Conservation (phyloP, 169 alveolate species). For the Miamiensis avidus region DNA sequence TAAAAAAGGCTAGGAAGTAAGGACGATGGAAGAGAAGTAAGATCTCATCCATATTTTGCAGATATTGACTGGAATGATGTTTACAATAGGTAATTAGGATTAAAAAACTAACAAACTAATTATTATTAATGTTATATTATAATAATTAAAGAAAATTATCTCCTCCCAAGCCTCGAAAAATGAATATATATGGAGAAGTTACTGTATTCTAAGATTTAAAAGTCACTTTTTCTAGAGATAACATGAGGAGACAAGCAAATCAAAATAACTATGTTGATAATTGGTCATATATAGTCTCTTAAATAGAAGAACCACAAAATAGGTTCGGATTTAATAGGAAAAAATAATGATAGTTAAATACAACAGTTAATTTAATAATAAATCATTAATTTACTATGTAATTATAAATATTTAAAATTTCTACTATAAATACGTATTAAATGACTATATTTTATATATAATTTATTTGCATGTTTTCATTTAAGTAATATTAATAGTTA, state of each 20-base stretch:
- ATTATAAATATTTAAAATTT: too few species aligned
- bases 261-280: background rate
- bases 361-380: too few species aligned
- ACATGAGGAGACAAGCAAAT: background rate
- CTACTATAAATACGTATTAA: too few species aligned
- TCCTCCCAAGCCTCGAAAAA: background rate
- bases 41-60: conserved; percentile 64
- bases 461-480: too few species aligned
- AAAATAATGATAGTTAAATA: too few species aligned
- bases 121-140: too few species aligned
- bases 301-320: background rate
- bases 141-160: background rate
- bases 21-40: conserved; percentile 56
- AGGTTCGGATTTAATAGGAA: background rate
- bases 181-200: background rate
- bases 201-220: background rate
- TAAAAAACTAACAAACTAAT: background rate
- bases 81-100: conserved; percentile 40
- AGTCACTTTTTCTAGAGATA: background rate
- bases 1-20: conserved; percentile 38
- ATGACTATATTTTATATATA: too few species aligned
- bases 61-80: conserved; percentile 74
- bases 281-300: background rate
- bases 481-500: too few species aligned
- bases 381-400: too few species aligned